Percentiles rank a stretch among this genome's conserved stretches.
These are phyloP conservation scores for Diphasiastrum complanatum DNA, from an alignment of 83 land plant genomes.

Conservation along the genomic window DNA sequence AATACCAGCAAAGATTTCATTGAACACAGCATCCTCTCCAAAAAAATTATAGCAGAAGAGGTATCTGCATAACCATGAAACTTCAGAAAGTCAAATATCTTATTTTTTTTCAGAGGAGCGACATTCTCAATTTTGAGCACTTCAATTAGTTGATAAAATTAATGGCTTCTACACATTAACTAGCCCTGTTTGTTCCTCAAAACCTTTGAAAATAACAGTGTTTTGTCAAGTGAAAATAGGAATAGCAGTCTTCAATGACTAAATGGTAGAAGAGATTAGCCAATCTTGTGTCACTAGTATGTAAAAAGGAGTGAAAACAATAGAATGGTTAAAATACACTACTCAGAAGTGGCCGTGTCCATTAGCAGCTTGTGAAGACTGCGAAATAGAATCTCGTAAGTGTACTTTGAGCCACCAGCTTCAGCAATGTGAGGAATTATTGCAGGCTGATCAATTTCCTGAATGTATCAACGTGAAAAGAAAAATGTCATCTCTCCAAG, in stretches of 20 bases:
- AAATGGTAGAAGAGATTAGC: too few relatives aligned
- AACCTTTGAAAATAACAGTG: too few relatives aligned
- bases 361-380: slow-evolving; percentile 97
- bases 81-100: not conserved
- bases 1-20: slow-evolving; percentile 93
- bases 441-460: slow-evolving; percentile 98
- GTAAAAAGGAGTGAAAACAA: too few relatives aligned
- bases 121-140: too few relatives aligned
- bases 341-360: slow-evolving; percentile 99
- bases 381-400: slow-evolving; percentile 97
- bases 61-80: slow-evolving; percentile 48
- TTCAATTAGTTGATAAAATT: too few relatives aligned
- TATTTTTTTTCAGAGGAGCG: too few relatives aligned
- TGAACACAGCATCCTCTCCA: slow-evolving; percentile 88
- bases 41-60: slow-evolving; percentile 91
- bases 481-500: too few relatives aligned
- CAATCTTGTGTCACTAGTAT: too few relatives aligned
- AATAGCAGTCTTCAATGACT: too few relatives aligned
- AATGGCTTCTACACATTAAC: too few relatives aligned
- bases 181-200: too few relatives aligned
- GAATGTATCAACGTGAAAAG: slow-evolving; percentile 6
- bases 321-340: slow-evolving; percentile 11
- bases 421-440: slow-evolving; percentile 99
- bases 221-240: too few relatives aligned
- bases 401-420: slow-evolving; percentile 83